Conservation (phyloP, 257 asterid genomes). For the Nyctanthes arbortristis region DNA sequence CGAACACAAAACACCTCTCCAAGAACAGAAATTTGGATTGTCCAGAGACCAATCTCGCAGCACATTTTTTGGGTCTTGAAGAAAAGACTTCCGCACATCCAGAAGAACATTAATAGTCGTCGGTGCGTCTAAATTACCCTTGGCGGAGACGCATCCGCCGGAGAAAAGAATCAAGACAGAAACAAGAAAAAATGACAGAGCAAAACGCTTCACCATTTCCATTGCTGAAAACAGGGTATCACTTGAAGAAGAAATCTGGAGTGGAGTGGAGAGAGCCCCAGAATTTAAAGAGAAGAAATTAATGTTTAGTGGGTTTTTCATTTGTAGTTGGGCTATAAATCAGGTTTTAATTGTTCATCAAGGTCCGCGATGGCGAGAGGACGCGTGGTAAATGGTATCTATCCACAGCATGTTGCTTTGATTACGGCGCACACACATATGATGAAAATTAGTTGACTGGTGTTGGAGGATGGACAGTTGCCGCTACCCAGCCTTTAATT, state of each 20-base stretch:
- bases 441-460: too few species aligned
- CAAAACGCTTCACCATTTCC: conserved; percentile 13
- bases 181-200: conserved; percentile 8
- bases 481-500: conserved; percentile 1
- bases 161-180: conserved; percentile 18
- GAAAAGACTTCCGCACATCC: conserved; percentile 55
- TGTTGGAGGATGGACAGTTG: conserved; percentile 36
- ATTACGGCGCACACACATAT: too few species aligned
- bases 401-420: conserved; percentile 36
- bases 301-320: conserved; percentile 5
- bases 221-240: conserved; percentile 23
- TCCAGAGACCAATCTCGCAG: conserved; percentile 56
- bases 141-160: conserved; percentile 19
- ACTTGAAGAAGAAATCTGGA: conserved; percentile 27
- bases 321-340: conserved; percentile 15
- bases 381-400: conserved; percentile 29
- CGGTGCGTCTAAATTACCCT: conserved; percentile 5
- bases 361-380: conserved; percentile 22
- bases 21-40: conserved; percentile 50
- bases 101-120: conserved; percentile 38
- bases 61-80: conserved; percentile 48
- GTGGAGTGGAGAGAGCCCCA: conserved; percentile 10
- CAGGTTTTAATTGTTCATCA: conserved; percentile 16
- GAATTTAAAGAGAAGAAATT: too few species aligned
- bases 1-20: conserved; percentile 70